phyloP scores from a whole-genome alignment of 2,329 filamentous ascomycete genomes.

The Nothophaeocryptopus gaeumannii region DNA sequence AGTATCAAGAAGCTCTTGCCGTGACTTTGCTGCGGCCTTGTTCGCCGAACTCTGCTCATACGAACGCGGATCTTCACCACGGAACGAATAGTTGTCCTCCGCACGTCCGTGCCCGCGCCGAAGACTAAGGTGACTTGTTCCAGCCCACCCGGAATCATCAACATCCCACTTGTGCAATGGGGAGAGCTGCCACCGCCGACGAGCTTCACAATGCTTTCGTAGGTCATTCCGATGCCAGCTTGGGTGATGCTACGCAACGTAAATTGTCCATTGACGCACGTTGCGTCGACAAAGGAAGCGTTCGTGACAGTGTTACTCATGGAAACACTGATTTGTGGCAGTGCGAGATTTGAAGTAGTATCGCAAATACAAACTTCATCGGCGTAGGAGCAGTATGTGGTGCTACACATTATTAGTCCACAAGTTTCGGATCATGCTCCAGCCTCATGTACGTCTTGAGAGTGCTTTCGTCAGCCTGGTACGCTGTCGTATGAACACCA shows the following conservation, averaged over 20 bases:
- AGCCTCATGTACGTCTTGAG: slow-evolving; percentile 27
- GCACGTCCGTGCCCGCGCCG: slow-evolving; percentile 45
- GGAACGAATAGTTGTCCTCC: slow-evolving; percentile 47
- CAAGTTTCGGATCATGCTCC: neutral
- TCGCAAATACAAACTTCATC: slow-evolving; percentile 43
- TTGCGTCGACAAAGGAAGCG: slow-evolving; percentile 14
- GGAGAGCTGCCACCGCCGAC: slow-evolving; percentile 20
- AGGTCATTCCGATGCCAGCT: slow-evolving; percentile 45
- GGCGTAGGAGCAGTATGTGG: slow-evolving; percentile 46
- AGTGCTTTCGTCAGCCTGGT: slow-evolving; percentile 26
- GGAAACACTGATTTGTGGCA: slow-evolving; percentile 44
- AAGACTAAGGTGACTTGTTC: slow-evolving; percentile 42
- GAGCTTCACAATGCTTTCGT: slow-evolving; percentile 40
- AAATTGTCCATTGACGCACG: slow-evolving; percentile 27
- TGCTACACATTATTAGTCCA: slow-evolving; percentile 22
- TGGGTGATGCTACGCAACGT: slow-evolving; percentile 41
- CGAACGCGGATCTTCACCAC: slow-evolving; percentile 45
- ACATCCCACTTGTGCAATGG: slow-evolving; percentile 25
- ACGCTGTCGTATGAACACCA: slow-evolving; percentile 40
- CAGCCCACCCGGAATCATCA: slow-evolving; percentile 33
- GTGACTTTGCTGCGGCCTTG: slow-evolving; percentile 36
- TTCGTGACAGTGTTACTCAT: slow-evolving; percentile 44
- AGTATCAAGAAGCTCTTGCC: slow-evolving; percentile 32
- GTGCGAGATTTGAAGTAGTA: slow-evolving; percentile 27
- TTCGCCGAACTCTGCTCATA: slow-evolving; percentile 38